Conservation (phyloP, 2,329 filamentous ascomycete genomes). For the Fonsecaea multimorphosa region DNA sequence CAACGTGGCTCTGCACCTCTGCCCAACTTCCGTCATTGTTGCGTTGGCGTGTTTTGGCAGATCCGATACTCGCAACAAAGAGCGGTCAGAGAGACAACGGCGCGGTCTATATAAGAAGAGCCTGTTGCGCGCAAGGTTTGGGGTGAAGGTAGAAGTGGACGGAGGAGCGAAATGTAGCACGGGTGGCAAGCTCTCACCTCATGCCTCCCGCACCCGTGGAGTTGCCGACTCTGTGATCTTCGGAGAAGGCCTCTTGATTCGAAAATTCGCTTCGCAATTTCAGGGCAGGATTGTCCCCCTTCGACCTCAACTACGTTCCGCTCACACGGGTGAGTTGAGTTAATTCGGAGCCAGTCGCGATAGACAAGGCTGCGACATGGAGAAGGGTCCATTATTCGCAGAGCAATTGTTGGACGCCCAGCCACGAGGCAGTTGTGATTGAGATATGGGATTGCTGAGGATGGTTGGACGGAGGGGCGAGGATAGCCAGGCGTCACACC, state of each 20-base stretch:
- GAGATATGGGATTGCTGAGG: conserved; percentile 29
- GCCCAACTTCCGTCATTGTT: conserved; percentile 35
- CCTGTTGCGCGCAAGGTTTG: conserved; percentile 2
- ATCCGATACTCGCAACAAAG: conserved; percentile 27
- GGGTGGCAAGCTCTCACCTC: conserved; percentile 6
- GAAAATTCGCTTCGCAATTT: background rate
- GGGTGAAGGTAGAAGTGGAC: conserved; percentile 1
- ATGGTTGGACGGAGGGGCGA: conserved; percentile 6
- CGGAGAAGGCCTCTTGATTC: conserved; percentile 18
- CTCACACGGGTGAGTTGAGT: conserved; percentile 4
- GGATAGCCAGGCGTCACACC: conserved; percentile 28
- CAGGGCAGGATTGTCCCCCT: background rate
- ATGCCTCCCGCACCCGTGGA: background rate
- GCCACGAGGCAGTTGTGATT: conserved; percentile 34
- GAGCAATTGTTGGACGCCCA: conserved; percentile 27
- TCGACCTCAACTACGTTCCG: conserved; percentile 4
- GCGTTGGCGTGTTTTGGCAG: conserved; percentile 34
- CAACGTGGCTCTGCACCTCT: conserved; percentile 37
- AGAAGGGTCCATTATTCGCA: conserved; percentile 25
- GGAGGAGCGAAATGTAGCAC: conserved; percentile 5
- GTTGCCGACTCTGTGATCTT: background rate
- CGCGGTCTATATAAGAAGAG: conserved; percentile 30
- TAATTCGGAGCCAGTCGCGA: conserved; percentile 16
- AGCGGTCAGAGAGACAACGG: conserved; percentile 29
- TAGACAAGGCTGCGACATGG: conserved; percentile 34